Evolutionary conservation across 106 monocot species (phyloP).

Genomic region (Triglochin maritima): DNA sequence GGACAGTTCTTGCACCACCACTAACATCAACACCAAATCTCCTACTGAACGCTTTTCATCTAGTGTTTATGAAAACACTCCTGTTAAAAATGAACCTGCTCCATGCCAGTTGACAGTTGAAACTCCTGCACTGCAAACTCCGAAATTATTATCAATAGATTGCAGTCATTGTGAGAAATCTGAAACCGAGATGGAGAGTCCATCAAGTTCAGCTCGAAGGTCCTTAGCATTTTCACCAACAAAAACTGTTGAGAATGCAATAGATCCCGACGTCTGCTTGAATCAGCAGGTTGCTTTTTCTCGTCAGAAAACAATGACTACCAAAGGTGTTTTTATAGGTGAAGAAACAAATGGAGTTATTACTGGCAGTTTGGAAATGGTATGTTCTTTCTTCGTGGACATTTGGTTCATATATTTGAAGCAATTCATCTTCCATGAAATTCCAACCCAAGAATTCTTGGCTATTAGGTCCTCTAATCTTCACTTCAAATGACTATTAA

Average conservation of each 20-base stretch:
- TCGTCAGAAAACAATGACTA: no score
- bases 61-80: conserved; percentile 2
- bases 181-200: not conserved
- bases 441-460: not conserved
- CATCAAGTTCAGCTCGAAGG: conserved; percentile 1
- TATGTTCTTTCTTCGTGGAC: not conserved
- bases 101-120: not conserved
- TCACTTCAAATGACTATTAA: not conserved
- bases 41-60: not conserved
- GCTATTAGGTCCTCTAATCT: not conserved
- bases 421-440: not conserved
- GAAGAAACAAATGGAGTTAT: not conserved
- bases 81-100: not conserved
- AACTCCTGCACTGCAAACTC: conserved; percentile 2
- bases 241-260: not conserved
- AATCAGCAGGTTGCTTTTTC: no score
- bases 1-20: not conserved
- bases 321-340: not conserved
- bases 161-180: not conserved
- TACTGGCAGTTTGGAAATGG: not conserved
- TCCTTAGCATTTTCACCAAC: conserved; percentile 3
- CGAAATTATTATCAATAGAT: not conserved
- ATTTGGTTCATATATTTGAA: not conserved
- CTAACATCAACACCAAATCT: conserved; percentile 1
- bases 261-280: no score